A percentile compares a stretch with the other conserved stretches of the same genome.
Evolutionary conservation across 345 rosid species (phyloP).

Genomic region (Draba incana): DNA sequence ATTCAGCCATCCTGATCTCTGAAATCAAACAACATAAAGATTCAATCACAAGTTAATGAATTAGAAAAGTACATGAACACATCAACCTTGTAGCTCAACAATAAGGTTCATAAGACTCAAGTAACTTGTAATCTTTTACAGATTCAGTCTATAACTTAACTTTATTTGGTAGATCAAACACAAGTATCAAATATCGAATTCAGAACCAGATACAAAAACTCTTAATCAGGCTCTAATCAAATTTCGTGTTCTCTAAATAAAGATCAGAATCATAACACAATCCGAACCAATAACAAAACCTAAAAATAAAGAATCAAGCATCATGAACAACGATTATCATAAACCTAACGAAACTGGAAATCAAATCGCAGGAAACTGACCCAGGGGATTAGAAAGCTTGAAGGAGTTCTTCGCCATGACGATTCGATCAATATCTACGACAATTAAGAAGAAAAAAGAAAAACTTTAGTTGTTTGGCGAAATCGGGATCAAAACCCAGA

Average conservation of each 20-base stretch:
- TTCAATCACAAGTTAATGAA: background rate
- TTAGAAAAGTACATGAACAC: background rate
- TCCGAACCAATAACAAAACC: background rate
- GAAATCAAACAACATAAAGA: conserved; percentile 13
- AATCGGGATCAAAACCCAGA: conserved; percentile 22
- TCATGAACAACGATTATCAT: background rate
- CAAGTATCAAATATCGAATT: background rate
- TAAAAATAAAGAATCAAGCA: background rate
- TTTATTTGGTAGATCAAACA: background rate
- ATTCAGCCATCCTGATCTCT: conserved; percentile 46
- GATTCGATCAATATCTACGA: conserved; percentile 29
- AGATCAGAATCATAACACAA: conserved; percentile 20
- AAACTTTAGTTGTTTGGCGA: background rate
- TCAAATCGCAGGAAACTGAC: conserved; percentile 42
- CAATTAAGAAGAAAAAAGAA: background rate
- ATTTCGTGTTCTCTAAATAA: background rate
- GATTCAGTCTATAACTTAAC: too few species aligned
- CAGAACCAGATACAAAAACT: background rate
- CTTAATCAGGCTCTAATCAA: conserved; percentile 13
- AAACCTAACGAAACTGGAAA: background rate
- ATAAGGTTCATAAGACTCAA: too few species aligned
- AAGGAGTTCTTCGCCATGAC: conserved; percentile 76
- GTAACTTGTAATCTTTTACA: too few species aligned
- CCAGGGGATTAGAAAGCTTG: conserved; percentile 84
- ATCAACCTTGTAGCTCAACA: background rate